Evolutionary conservation across 2,329 filamentous ascomycete species (phyloP).

Genomic region (Fonsecaea pedrosoi): DNA sequence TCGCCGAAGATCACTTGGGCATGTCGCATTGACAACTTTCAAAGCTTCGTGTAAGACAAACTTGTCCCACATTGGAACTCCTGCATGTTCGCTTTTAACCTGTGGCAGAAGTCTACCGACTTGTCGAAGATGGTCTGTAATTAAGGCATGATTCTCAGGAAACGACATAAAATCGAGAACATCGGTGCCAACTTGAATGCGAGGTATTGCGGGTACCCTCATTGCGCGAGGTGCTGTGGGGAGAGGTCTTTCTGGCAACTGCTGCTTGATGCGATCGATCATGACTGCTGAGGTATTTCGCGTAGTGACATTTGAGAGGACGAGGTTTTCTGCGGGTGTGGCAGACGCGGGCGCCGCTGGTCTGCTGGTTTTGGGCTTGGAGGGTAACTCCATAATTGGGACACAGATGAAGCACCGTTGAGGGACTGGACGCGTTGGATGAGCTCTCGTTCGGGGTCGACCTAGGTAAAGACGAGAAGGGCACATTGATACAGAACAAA

Average conservation of each 20-base stretch:
- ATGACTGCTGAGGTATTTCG: not conserved
- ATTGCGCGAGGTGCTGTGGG: not conserved
- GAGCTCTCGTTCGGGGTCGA: not conserved
- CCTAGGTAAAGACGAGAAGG: not conserved
- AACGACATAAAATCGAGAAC: not conserved
- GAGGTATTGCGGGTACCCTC: not conserved
- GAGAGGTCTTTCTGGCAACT: not conserved
- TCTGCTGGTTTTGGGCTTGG: not conserved
- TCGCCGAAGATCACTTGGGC: not conserved
- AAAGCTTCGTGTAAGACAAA: not conserved
- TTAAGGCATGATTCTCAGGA: not conserved
- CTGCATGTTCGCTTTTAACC: not conserved
- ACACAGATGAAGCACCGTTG: not conserved
- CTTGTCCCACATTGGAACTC: not conserved
- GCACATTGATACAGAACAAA: not conserved
- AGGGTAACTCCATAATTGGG: not conserved
- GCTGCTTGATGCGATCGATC: not conserved
- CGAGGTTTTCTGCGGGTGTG: not conserved
- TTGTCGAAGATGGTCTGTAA: not conserved
- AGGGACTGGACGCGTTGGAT: not conserved
- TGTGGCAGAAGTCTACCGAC: not conserved
- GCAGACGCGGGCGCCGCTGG: not conserved
- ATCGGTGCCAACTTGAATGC: not conserved
- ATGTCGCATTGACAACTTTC: not conserved
- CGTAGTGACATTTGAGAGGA: not conserved